A percentile compares a stretch with the other conserved stretches of the same genome.
These are phyloP conservation scores for Fusarium citri DNA, from an alignment of 2,329 filamentous ascomycete genomes.

Conservation along the genomic window DNA sequence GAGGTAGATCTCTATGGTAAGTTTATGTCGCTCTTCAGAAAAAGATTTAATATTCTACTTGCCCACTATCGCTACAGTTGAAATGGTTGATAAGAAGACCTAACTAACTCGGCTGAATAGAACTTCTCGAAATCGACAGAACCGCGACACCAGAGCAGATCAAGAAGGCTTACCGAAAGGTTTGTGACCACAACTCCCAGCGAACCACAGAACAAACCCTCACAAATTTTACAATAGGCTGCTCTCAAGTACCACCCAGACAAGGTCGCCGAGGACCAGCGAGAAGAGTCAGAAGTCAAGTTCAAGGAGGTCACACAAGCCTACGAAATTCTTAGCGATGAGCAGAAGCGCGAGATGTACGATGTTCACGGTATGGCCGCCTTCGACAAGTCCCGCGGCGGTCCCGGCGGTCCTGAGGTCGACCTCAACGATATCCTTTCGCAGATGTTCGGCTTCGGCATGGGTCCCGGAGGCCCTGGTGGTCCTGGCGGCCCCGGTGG, in stretches of 20 bases:
- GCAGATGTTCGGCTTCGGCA: constrained; percentile 89
- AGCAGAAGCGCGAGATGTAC: constrained; percentile 91
- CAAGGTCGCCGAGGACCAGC: constrained; percentile 89
- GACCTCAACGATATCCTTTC: constrained; percentile 93
- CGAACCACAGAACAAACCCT: constrained; percentile 9
- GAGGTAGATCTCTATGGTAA: constrained; percentile 73
- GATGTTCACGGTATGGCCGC: constrained; percentile 96
- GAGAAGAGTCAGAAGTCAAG: constrained; percentile 85
- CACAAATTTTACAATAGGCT: constrained; percentile 65
- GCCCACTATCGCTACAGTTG: not conserved
- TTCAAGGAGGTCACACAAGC: constrained; percentile 95
- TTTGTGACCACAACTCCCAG: constrained; percentile 53
- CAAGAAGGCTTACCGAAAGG: constrained; percentile 97
- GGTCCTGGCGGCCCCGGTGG: constrained; percentile 63
- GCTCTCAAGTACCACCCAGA: constrained; percentile 92
- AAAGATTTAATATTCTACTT: not conserved
- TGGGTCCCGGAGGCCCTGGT: constrained; percentile 62
- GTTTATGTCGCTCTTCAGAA: constrained; percentile 26
- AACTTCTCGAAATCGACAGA: constrained; percentile 80
- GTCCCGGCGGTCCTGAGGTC: constrained; percentile 74
- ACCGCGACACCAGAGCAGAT: constrained; percentile 82
- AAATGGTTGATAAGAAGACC: constrained; percentile 10
- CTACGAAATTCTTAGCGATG: constrained; percentile 97
- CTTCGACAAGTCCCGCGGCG: constrained; percentile 81
- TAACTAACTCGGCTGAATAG: constrained; percentile 58